These are phyloP conservation scores for Jimgerdemannia flammicorona DNA, from an alignment of 192 early-diverging fungal species.

Conservation along the genomic window DNA sequence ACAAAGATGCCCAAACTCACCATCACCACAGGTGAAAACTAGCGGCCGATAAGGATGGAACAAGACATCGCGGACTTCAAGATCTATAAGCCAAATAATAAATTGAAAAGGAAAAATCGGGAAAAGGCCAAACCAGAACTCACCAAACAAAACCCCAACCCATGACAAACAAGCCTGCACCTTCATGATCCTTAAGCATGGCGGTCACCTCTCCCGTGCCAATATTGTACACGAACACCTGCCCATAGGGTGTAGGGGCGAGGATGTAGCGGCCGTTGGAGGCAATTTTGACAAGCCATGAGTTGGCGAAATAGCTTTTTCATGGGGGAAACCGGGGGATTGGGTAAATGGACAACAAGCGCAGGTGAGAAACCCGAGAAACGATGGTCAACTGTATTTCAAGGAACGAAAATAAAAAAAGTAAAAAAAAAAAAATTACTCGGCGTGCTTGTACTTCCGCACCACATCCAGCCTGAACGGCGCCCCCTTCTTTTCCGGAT, in stretches of 20 bases:
- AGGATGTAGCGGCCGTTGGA: constrained; percentile 86
- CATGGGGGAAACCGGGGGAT: too few relatives aligned
- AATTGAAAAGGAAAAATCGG: not conserved
- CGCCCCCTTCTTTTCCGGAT: constrained; percentile 66
- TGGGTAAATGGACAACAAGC: too few relatives aligned
- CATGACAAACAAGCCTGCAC: constrained; percentile 14
- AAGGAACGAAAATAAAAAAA: not conserved
- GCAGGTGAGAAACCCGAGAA: not conserved
- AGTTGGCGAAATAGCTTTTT: constrained; percentile 79
- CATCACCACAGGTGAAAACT: constrained; percentile 84
- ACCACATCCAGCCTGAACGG: constrained; percentile 76
- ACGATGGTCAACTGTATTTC: not conserved
- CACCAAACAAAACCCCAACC: not conserved
- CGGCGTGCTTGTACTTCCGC: constrained; percentile 71
- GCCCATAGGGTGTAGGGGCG: constrained; percentile 87
- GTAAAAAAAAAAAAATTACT: constrained; percentile 50
- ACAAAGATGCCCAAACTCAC: constrained; percentile 29
- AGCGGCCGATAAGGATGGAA: constrained; percentile 81
- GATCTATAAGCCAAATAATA: constrained; percentile 34
- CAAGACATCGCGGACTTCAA: constrained; percentile 91
- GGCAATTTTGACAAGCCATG: constrained; percentile 89
- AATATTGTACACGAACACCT: constrained; percentile 82
- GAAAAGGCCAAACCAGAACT: not conserved
- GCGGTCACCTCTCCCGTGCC: constrained; percentile 70
- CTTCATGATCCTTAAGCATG: constrained; percentile 83